A percentile compares a stretch with the other conserved stretches of the same genome.
These are phyloP conservation scores for Mikania micrantha DNA, from an alignment of 129 eudicot genomes.

Conservation along the genomic window DNA sequence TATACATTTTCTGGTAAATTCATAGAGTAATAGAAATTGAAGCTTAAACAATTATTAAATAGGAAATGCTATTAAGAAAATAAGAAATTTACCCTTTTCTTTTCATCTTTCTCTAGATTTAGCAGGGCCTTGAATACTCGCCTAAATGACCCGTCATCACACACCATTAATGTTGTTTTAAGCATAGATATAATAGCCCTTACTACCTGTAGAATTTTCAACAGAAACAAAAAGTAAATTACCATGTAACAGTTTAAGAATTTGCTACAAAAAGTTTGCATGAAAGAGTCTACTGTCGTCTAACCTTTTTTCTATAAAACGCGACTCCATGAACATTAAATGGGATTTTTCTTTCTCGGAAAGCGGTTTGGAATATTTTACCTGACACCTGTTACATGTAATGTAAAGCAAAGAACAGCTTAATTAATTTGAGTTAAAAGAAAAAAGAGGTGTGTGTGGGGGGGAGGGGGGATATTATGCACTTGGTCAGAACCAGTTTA, in stretches of 20 bases:
- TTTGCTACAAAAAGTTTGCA: slow-evolving; percentile 9
- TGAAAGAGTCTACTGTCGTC: slow-evolving; percentile 3
- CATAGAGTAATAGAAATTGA: background rate
- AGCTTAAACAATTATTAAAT: background rate
- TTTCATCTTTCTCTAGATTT: slow-evolving; percentile 81
- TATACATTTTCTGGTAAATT: background rate
- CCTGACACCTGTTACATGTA: slow-evolving; percentile 64
- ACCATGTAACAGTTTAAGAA: background rate
- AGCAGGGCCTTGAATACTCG: slow-evolving; percentile 76
- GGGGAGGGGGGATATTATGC: background rate
- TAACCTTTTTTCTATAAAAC: slow-evolving; percentile 90
- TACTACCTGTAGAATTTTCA: slow-evolving; percentile 50
- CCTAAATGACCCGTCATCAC: slow-evolving; percentile 82
- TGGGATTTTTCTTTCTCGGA: slow-evolving; percentile 81
- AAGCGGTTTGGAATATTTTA: slow-evolving; percentile 65
- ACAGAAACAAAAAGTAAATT: slow-evolving; percentile 1
- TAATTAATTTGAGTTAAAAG: slow-evolving; percentile 4
- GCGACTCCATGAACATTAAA: slow-evolving; percentile 93
- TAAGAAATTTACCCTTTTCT: slow-evolving; percentile 51
- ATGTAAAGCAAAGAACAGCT: slow-evolving; percentile 11
- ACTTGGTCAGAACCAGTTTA: background rate
- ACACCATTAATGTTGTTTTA: slow-evolving; percentile 66
- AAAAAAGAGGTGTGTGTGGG: background rate
- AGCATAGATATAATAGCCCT: slow-evolving; percentile 77
- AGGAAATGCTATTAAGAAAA: background rate